A percentile compares a stretch with the other conserved stretches of the same genome.
Conservation (phyloP, 768 basidiomycete genomes). For the Boletus pseudopeckii region DNA sequence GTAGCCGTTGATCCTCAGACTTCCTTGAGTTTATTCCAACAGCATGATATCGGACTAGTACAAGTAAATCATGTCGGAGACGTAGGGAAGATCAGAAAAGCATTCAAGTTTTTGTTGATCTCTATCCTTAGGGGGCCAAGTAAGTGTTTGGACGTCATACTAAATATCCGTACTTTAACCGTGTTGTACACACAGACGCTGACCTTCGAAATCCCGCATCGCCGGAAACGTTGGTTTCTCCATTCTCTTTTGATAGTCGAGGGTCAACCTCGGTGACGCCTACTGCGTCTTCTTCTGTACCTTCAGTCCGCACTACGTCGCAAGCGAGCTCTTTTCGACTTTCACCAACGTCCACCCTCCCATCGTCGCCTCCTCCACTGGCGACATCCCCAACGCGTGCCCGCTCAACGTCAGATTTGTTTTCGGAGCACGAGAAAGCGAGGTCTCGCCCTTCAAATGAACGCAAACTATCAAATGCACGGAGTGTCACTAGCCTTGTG, state of each 20-base stretch:
- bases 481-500: conserved; percentile 26
- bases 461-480: conserved; percentile 30
- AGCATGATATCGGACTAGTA: conserved; percentile 74
- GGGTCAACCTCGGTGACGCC: conserved; percentile 50
- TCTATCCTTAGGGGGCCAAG: conserved; percentile 51
- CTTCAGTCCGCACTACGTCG: conserved; percentile 32
- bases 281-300: conserved; percentile 42
- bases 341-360: conserved; percentile 34
- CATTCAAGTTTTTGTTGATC: conserved; percentile 72
- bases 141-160: conserved; percentile 19
- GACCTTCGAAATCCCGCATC: conserved; percentile 72
- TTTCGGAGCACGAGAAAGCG: conserved; percentile 41
- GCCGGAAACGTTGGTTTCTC: conserved; percentile 51
- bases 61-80: conserved; percentile 61
- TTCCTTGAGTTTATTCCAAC: conserved; percentile 47
- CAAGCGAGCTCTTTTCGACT: conserved; percentile 29
- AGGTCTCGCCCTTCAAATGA: conserved; percentile 25
- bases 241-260: conserved; percentile 53
- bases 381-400: conserved; percentile 51
- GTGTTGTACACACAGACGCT: conserved; percentile 28
- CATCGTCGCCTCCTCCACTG: conserved; percentile 36
- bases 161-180: conserved; percentile 8
- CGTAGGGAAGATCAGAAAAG: conserved; percentile 67
- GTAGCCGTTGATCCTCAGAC: conserved; percentile 54
- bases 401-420: conserved; percentile 53